Base-by-base conservation (phyloP, 768 basidiomycete genomes). In the Lactarius sanguifluus region DNA sequence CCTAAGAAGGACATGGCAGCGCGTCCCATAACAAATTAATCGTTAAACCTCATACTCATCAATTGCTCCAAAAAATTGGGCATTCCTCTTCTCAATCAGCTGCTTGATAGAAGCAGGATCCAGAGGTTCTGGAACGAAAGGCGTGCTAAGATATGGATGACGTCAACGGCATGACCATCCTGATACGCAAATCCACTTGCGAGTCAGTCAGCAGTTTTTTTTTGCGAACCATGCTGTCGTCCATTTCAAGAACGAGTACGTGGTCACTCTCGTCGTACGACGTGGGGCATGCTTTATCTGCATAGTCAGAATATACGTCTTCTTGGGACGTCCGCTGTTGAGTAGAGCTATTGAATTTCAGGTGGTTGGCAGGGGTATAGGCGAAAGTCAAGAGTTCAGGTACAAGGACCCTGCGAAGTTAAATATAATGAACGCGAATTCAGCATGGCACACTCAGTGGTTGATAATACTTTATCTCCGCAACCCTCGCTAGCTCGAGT, bases 371-470 rank as follows among this genome's bases (percentile, higher is more conserved):
- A 62, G 90, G 86, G 68, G 89, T 87, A 73, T 94, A 96, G 8
- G 92, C 88, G 71, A 96, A 96, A 60, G 83, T 87, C 71, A 96
- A 80, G 47, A 92, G 78, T 64, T 89, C 86, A 1, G 94, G 94
- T 16, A 95, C 77, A n/a, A 96, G 81, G 10, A 91, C 86, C 76
- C 92, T 93, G 64, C 5, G 25, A 63, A 57, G 43, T 20, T 18
- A 62, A 25, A 30, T 23, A 65, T 57, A 20, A 41, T 59, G 50
- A 65, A 57, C 9, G 34, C 5, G 57, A 47, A 20, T 64, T 16
- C 58, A 20, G 41, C 28, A 25, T 28, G 45, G 47, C 25, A 55
- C 41, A 30, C 52, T n/a, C 28, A 30, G 40, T 36, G 8, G 28
- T 20, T 13, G 54, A 72, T 66, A 13, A 56, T 66, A 94, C 91